Conservation (phyloP, 2,329 filamentous ascomycete genomes). For the Calycina herbarum region DNA sequence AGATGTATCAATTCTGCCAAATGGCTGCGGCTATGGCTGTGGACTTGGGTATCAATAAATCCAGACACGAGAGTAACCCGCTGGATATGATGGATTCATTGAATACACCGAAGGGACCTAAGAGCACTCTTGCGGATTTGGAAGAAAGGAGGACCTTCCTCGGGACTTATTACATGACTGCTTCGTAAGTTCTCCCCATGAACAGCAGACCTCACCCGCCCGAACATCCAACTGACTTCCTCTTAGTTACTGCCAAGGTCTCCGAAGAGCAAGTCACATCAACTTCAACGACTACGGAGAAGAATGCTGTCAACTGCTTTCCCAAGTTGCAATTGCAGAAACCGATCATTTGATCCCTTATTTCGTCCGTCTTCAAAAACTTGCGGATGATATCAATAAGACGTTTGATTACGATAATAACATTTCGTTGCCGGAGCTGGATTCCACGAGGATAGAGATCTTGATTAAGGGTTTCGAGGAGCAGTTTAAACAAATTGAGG, state of each 20-base stretch:
- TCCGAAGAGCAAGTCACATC: conserved; percentile 33
- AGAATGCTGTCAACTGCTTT: conserved; percentile 28
- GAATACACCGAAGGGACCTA: not conserved
- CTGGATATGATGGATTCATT: not conserved
- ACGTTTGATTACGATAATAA: conserved; percentile 32
- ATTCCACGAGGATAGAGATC: conserved; percentile 30
- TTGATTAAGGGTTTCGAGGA: conserved; percentile 30
- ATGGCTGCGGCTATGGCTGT: conserved; percentile 35
- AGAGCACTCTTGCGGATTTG: conserved; percentile 20
- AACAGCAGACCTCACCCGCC: not conserved
- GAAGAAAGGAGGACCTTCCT: conserved; percentile 32
- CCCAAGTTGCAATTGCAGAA: conserved; percentile 22
- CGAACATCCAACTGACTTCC: not conserved
- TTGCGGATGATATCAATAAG: conserved; percentile 33
- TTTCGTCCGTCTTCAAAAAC: conserved; percentile 29
- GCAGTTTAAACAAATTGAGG: conserved; percentile 29
- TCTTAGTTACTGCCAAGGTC: conserved; percentile 28
- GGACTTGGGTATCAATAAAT: conserved; percentile 34
- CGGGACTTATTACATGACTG: conserved; percentile 33
- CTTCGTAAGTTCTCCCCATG: conserved; percentile 27
- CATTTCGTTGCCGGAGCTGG: conserved; percentile 23
- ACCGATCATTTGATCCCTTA: conserved; percentile 32
- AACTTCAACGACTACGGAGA: conserved; percentile 30
- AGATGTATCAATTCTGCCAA: conserved; percentile 38
- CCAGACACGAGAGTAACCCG: not conserved